Percentiles rank a stretch among this genome's conserved stretches.
Evolutionary conservation across 495 filamentous ascomycete genomes (phyloP).

Genomic region (Chaetomium fimeti): DNA sequence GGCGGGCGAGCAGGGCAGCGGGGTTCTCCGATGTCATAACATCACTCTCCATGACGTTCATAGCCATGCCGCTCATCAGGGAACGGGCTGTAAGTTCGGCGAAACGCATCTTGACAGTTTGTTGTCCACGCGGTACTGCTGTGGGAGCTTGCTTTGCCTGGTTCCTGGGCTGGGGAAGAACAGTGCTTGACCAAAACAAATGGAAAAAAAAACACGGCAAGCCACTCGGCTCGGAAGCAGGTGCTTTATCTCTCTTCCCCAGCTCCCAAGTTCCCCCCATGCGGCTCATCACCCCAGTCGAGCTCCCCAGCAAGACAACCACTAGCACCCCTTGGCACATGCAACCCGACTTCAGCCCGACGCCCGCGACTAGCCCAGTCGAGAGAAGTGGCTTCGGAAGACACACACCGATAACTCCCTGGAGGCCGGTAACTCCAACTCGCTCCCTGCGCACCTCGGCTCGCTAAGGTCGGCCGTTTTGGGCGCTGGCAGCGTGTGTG

Average conservation of each 20-base stretch:
- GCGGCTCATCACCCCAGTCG: not conserved
- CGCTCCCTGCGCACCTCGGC: no score
- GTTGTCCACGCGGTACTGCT: not conserved
- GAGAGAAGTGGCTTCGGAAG: not conserved
- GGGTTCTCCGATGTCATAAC: conserved; percentile 1
- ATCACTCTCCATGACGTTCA: not conserved
- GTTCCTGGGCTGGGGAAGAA: not conserved
- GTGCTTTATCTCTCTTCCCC: not conserved
- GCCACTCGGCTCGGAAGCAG: not conserved
- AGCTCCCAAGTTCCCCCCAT: not conserved
- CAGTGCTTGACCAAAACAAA: not conserved
- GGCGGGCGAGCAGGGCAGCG: not conserved
- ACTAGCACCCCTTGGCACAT: not conserved
- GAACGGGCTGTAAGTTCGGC: conserved; percentile 9
- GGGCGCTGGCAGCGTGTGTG: no score
- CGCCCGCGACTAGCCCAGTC: not conserved
- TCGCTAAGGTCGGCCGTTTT: no score
- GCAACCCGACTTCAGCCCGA: conserved; percentile 3
- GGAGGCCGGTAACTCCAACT: not conserved
- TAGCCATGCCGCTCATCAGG: conserved; percentile 4
- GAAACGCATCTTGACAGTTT: conserved; percentile 13
- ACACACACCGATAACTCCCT: not conserved
- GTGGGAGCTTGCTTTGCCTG: not conserved
- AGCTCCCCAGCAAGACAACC: not conserved
- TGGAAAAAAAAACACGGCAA: not conserved